Conservation (phyloP, 2,329 filamentous ascomycete species). For the Trichoderma afroharzianum region DNA sequence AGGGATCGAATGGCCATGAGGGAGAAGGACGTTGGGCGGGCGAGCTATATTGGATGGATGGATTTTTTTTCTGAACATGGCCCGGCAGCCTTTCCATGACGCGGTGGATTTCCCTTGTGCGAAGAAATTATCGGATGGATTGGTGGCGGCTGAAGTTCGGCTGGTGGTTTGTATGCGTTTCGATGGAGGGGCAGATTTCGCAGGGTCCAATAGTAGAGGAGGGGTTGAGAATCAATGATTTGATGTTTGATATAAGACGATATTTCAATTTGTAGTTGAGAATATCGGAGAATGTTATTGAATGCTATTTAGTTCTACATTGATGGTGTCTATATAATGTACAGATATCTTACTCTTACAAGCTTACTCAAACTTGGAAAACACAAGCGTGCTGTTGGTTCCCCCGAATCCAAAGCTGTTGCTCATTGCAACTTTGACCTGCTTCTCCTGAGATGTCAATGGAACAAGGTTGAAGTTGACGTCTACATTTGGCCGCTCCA, state of each 20-base stretch:
- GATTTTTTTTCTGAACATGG: not conserved
- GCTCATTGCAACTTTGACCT: constrained; percentile 72
- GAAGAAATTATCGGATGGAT: constrained; percentile 5
- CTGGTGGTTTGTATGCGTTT: not conserved
- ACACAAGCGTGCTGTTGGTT: constrained; percentile 87
- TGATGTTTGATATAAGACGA: not conserved
- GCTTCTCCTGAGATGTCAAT: constrained; percentile 62
- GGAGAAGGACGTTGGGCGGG: not conserved
- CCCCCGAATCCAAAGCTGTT: constrained; percentile 99
- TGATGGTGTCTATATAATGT: not conserved
- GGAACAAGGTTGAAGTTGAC: constrained; percentile 86
- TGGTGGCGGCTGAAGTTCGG: constrained; percentile 18
- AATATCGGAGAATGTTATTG: not conserved
- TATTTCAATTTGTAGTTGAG: not conserved
- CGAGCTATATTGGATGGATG: not conserved
- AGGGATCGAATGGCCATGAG: not conserved
- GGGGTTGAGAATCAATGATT: not conserved
- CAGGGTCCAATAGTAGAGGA: not conserved
- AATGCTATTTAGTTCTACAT: not conserved
- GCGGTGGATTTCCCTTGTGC: constrained; percentile 14
- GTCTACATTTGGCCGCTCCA: constrained; percentile 62
- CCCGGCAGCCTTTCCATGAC: constrained; percentile 14
- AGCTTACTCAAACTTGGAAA: constrained; percentile 43
- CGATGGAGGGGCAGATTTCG: constrained; percentile 10
- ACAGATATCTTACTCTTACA: not conserved